phyloP scores from a whole-genome alignment of 768 basidiomycete species.

The Tylopilus cervinicoccineus region DNA sequence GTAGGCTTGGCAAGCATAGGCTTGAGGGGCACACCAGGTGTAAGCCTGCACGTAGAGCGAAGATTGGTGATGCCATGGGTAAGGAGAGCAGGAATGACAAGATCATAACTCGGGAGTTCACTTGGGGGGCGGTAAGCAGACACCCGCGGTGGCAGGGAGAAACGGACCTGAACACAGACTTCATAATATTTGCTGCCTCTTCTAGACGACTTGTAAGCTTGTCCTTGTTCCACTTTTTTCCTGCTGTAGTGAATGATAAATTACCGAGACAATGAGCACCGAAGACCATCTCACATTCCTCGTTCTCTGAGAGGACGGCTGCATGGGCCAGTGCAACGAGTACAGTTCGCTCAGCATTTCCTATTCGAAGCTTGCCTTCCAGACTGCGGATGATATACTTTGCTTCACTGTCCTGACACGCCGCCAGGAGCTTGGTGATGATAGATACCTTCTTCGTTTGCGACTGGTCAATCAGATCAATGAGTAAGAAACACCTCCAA shows the following conservation, averaged over 20 bases:
- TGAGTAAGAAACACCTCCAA: background rate
- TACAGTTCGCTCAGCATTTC: slow-evolving; percentile 95
- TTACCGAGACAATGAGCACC: background rate
- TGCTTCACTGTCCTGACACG: slow-evolving; percentile 88
- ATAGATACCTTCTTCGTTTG: slow-evolving; percentile 94
- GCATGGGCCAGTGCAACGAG: slow-evolving; percentile 93
- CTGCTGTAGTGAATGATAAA: slow-evolving; percentile 38
- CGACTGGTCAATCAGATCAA: slow-evolving; percentile 47
- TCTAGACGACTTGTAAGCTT: slow-evolving; percentile 70
- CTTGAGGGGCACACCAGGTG: slow-evolving; percentile 94
- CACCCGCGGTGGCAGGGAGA: background rate
- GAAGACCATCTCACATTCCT: slow-evolving; percentile 40
- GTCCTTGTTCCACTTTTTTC: slow-evolving; percentile 73
- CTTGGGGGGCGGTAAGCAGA: slow-evolving; percentile 38
- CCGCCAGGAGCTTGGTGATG: slow-evolving; percentile 90
- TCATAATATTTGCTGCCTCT: slow-evolving; percentile 72
- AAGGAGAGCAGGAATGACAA: slow-evolving; percentile 87
- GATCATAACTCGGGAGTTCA: slow-evolving; percentile 90
- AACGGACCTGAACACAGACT: slow-evolving; percentile 86
- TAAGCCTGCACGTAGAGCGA: slow-evolving; percentile 77
- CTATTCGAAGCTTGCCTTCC: slow-evolving; percentile 96
- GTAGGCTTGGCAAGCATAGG: slow-evolving; percentile 99
- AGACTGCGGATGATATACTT: slow-evolving; percentile 95
- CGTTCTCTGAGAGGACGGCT: slow-evolving; percentile 76
- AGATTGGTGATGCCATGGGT: slow-evolving; percentile 71